Conservation (phyloP, 2,329 filamentous ascomycete species). For the Xylariaceae sp. region DNA sequence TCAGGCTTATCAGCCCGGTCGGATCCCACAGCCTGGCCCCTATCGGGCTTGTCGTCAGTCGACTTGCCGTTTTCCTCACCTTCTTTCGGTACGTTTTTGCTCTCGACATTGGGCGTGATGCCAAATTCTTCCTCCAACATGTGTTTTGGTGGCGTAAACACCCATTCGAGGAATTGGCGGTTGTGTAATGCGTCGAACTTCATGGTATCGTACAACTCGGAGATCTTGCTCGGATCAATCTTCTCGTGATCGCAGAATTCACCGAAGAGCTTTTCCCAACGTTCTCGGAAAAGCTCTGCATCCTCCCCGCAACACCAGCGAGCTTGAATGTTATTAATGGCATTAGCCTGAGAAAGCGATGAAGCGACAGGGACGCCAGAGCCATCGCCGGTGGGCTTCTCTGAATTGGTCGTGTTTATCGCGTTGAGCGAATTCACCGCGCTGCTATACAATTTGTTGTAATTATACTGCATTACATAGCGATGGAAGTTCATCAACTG, state of each 20-base stretch:
- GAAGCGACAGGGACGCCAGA: conserved; percentile 43
- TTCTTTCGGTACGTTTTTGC: conserved; percentile 37
- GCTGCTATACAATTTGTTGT: conserved; percentile 68
- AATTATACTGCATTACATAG: conserved; percentile 92
- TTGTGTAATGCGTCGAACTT: conserved; percentile 99
- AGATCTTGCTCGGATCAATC: conserved; percentile 97
- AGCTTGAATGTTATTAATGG: conserved; percentile 70
- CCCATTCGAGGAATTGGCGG: conserved; percentile 92
- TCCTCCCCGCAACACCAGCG: conserved; percentile 98
- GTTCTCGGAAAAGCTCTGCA: conserved; percentile 86
- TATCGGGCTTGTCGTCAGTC: conserved; percentile 42
- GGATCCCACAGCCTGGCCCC: conserved; percentile 32
- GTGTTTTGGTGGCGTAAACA: conserved; percentile 80
- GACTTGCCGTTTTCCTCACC: conserved; percentile 39
- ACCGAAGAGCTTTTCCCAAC: conserved; percentile 96
- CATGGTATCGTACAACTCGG: conserved; percentile 98
- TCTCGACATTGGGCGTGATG: conserved; percentile 41
- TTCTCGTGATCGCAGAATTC: conserved; percentile 98
- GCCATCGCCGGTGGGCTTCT: conserved; percentile 42
- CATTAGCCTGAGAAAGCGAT: conserved; percentile 57
- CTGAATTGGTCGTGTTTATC: conserved; percentile 49
- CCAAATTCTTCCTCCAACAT: conserved; percentile 70
- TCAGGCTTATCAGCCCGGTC: conserved; percentile 30
- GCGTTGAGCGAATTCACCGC: conserved; percentile 60
- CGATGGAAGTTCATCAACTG: conserved; percentile 98